Base-by-base conservation (phyloP, 2,329 filamentous ascomycete species). In the Pestalotiopsis fici region DNA sequence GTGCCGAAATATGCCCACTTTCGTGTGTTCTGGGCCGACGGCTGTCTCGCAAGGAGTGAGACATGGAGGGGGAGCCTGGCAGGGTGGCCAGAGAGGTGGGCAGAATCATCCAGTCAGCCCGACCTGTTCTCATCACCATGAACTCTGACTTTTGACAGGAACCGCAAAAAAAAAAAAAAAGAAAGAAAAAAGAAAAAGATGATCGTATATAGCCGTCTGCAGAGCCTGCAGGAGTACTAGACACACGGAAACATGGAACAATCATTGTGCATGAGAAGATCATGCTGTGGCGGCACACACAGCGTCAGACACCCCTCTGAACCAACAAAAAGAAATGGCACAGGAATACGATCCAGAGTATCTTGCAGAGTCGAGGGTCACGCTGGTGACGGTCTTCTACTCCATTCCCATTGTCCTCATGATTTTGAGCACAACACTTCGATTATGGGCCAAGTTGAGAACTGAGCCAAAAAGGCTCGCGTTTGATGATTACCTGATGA, bases 401-500 rank as follows among this genome's bases (percentile, higher is more conserved):
- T 66, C 71, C 1, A 68, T 75, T 3, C 72, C 74, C 5, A 75
- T 75, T 7, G 69, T 72, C 4, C 70, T 75, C 56, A 71, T 73
- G 66, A 67, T 75, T 9, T 13, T 73, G 28, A 75, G 69, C 61
- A 75, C 73, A 2, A 65, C 61, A 4, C 69, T 71, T 11, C 66
- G 74, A 37, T 64, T 74, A 57, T 73, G 65, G 67, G 70, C 72
- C n/a, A 73, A 74, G 54, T 66, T 66, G 25, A 69, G 69, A 63
- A 67, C 69, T 7, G 61, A 62, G 23, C 67, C 70, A 25, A 67
- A 68, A 15, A 56, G 55, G 12, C 54, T 73, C 4, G 67, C 70
- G 13, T 74, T 70, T 43, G 74, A 76, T 35, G 74, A 76, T 35
- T 74, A 73, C 62, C 65, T 76, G 23, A 75, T 75, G 27, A 64